Evolutionary conservation across 2,329 filamentous ascomycete species (phyloP).

Genomic region (Epichloe amarillans): DNA sequence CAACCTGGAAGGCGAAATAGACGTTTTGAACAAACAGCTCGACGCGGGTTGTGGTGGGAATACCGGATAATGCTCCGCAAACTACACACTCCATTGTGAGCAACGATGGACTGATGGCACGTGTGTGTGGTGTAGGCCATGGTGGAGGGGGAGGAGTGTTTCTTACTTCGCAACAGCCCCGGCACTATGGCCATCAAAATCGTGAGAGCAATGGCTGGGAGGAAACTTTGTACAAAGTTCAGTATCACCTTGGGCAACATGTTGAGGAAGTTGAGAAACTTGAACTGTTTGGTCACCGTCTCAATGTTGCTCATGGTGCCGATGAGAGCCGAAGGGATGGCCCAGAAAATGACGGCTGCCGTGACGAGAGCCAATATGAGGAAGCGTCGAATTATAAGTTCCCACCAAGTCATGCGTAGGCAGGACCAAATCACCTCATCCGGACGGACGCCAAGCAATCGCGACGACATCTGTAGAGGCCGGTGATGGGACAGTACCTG

Average conservation of each 20-base stretch:
- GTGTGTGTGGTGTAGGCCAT: not conserved
- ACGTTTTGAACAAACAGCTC: slow-evolving; percentile 84
- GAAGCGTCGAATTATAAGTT: slow-evolving; percentile 60
- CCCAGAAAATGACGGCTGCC: slow-evolving; percentile 79
- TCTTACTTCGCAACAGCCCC: slow-evolving; percentile 53
- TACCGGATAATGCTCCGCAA: slow-evolving; percentile 66
- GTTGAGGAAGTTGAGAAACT: slow-evolving; percentile 61
- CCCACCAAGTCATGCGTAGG: slow-evolving; percentile 75
- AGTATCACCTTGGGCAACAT: slow-evolving; percentile 57
- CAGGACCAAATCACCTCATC: slow-evolving; percentile 80
- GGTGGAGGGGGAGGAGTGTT: not conserved
- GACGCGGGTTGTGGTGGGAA: slow-evolving; percentile 63
- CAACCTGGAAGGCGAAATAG: slow-evolving; percentile 82
- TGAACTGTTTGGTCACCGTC: slow-evolving; percentile 49
- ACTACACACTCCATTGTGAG: slow-evolving; percentile 27
- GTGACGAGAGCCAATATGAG: slow-evolving; percentile 58
- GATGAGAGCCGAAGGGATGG: slow-evolving; percentile 61
- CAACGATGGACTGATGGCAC: not conserved
- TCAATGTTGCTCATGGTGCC: slow-evolving; percentile 77
- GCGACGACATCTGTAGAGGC: slow-evolving; percentile 73
- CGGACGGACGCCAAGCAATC: slow-evolving; percentile 72
- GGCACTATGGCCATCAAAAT: slow-evolving; percentile 80
- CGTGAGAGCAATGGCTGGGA: slow-evolving; percentile 67
- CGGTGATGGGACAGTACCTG: slow-evolving; percentile 82
- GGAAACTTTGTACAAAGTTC: slow-evolving; percentile 71